Percentiles rank a stretch among this genome's conserved stretches.
phyloP scores from a whole-genome alignment of 352 stramenopile species.

The Phytophthora rubi region DNA sequence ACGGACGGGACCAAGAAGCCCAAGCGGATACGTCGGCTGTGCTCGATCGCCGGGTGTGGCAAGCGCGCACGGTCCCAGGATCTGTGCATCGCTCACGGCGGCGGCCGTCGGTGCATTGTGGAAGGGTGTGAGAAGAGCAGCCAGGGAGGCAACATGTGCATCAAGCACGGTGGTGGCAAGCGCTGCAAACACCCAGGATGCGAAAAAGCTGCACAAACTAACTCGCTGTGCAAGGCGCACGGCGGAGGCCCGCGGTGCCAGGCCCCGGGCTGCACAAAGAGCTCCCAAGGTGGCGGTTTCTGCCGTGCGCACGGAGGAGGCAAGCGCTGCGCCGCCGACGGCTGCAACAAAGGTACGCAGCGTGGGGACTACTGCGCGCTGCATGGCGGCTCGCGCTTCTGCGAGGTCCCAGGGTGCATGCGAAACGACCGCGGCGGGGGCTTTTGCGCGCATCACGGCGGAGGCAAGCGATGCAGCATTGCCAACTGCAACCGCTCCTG shows the following conservation, averaged over 20 bases:
- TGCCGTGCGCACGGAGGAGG: constrained; percentile 85
- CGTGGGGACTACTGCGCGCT: constrained; percentile 83
- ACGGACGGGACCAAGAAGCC: constrained; percentile 23
- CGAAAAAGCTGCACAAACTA: constrained; percentile 80
- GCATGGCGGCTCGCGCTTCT: constrained; percentile 83
- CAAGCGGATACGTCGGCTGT: constrained; percentile 55
- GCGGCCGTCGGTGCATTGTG: constrained; percentile 72
- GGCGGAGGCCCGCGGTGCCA: constrained; percentile 82
- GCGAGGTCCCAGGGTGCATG: constrained; percentile 76
- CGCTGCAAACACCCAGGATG: constrained; percentile 74
- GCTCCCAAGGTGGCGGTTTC: constrained; percentile 76
- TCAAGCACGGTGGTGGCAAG: constrained; percentile 84
- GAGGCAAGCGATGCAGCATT: constrained; percentile 76
- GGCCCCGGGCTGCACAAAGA: constrained; percentile 63
- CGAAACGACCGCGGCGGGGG: constrained; percentile 83
- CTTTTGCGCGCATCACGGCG: constrained; percentile 71
- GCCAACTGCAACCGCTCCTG: constrained; percentile 74
- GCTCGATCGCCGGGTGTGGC: constrained; percentile 68
- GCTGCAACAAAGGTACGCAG: constrained; percentile 89
- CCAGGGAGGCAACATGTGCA: constrained; percentile 84
- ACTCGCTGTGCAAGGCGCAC: constrained; percentile 82
- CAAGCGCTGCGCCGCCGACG: constrained; percentile 80
- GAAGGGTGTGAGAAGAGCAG: constrained; percentile 80
- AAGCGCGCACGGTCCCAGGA: constrained; percentile 86
- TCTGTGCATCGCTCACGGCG: constrained; percentile 83